Evolutionary conservation across 1,284 basidiomycete genomes (phyloP), one percentile per base, ranked within the genome.

Genomic region (Irpex rosettiformis): DNA sequence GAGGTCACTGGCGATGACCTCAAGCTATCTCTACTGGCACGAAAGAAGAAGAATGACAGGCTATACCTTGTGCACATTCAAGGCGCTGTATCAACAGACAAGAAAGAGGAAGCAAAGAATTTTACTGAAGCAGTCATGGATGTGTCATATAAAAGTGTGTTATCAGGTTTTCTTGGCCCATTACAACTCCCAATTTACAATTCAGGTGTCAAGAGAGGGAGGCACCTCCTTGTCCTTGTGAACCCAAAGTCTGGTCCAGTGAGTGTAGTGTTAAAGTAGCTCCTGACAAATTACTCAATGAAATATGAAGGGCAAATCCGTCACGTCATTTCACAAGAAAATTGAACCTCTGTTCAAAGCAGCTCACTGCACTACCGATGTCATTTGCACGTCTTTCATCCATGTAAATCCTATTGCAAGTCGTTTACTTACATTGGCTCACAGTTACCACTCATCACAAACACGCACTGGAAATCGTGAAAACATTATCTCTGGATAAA

Each of bases 231-330:
- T 60, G 78, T 98, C 1, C 72, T 98, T n/a, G 80, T 98, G 62
- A 98, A 98, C 70, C 96, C 96, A 1, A 76, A 84, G 55, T 90
- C 95, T 59, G 96, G 96, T 2, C 77, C 78, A 28, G 89, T 90
- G 65, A 33, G 74, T 64, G 4, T 28, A 5, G n/a, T n/a, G n/a
- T n/a, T n/a, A n/a, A n/a, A n/a, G n/a, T n/a, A n/a, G n/a, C n/a
- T n/a, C n/a, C n/a, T n/a, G n/a, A n/a, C n/a, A n/a, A 5, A 25
- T 7, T 24, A 5, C 48, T 45, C 3, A 28, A 27, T 2, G 21
- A 25, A 2, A 22, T 25, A 18, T 16, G 13, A 77, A 96, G 82
- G 91, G 91, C 51, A 91, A 90, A 69, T 89, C 82, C 0, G 73
- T 72, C 10, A 8, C 64, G 77, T 0, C 76, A 89, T 0, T 95